A percentile compares a stretch with the other conserved stretches of the same genome.
These are phyloP conservation scores for Puccinia triticina DNA, from an alignment of 1,284 basidiomycete genomes.

Conservation along the genomic window DNA sequence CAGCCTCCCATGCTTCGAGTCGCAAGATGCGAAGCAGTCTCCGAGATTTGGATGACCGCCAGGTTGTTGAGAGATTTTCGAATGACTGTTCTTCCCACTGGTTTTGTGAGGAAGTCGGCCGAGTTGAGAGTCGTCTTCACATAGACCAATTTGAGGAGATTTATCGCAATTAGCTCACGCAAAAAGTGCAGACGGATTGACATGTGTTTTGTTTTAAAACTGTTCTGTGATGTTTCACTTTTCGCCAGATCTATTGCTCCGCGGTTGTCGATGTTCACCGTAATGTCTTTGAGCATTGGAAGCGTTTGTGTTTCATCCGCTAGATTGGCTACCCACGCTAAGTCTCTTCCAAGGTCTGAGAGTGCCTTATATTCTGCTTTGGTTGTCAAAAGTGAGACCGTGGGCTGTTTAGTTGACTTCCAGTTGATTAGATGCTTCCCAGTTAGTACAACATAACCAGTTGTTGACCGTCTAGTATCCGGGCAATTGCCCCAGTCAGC, in stretches of 20 bases:
- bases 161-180: background rate
- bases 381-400: too few species aligned
- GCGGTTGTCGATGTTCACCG: too few species aligned
- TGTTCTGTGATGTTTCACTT: too few species aligned
- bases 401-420: too few species aligned
- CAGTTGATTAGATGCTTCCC: too few species aligned
- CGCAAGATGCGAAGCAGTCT: too few species aligned
- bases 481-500: constrained; percentile 11
- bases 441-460: too few species aligned
- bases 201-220: constrained; percentile 6
- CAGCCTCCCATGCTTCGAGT: too few species aligned
- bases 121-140: background rate
- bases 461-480: too few species aligned
- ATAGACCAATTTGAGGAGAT: background rate
- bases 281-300: background rate
- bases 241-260: too few species aligned
- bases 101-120: background rate
- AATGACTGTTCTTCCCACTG: background rate
- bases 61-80: background rate
- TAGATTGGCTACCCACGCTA: background rate
- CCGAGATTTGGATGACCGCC: background rate
- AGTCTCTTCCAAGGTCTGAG: too few species aligned
- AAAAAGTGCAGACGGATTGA: constrained; percentile 4
- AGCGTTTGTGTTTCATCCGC: background rate
- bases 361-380: too few species aligned